Base-by-base conservation (phyloP, 176 grass and related monocot genomes). In the Oryza glumipatula region DNA sequence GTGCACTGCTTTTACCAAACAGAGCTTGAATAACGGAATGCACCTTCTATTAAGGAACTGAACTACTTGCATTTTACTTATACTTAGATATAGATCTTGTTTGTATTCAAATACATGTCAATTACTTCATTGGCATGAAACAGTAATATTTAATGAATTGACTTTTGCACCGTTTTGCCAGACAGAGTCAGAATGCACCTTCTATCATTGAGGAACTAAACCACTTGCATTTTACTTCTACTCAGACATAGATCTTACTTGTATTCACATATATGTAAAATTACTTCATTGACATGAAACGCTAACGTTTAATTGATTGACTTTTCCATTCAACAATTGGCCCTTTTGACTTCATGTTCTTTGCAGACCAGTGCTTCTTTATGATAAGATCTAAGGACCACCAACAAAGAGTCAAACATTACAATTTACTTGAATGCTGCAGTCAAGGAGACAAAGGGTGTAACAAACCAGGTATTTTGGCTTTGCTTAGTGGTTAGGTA, bases 401-500 rank as follows among this genome's bases (percentile, higher is more conserved):
- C 43, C 21, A 48, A 44, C 23, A 79, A 47, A 75, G 7, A 41
- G 39, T 41, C 39, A 41, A 41, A 41, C 71, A 83, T 9, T 73
- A 74, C 65, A 9, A 33, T 75, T 21, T 24, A 84, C 30, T 19
- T 67, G 28, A 76, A 48, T 69, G 58, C 73, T 64, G 52, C 36
- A 44, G 14, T 49, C n/a, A 65, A 80, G 82, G 73, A 71, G 66
- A 82, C 30, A n/a, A 77, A 70, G 65, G 38, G 14, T 33, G 60
- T 14, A 81, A 68, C 15, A 68, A 44, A 67, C 0, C 36, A 82
- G 7, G 56, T 66, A 32, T 21, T 28, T 28, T 47, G 21, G 56
- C 49, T 79, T 26, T 73, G 26, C 52, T 19, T 72, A 36, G 84
- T 73, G 38, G 56, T 46, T 6, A 66, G 30, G 68, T 63, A 86